Evolutionary conservation across 805 yeast species (phyloP), one percentile per base, ranked within the genome.

Genomic region (Kodamaea nitidulidarum): DNA sequence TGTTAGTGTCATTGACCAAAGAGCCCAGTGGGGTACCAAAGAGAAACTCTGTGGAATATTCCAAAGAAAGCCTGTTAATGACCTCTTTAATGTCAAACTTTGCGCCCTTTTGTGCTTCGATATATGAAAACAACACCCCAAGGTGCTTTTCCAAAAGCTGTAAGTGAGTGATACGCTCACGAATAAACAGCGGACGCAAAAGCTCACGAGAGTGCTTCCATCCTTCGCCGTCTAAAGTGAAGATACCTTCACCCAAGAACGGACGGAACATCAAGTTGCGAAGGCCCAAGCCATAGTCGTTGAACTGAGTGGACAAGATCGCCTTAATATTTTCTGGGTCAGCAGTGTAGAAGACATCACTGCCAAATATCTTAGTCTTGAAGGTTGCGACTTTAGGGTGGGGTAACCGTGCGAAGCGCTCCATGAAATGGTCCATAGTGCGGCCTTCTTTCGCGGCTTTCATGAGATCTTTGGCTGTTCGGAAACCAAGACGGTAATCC

Each of bases 251-350:
- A 2, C 55, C 57, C 30, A 52, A 35, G 3, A 51, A 39, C 16
- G 47, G 47, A n/a, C 34, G 33, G 36, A 50, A 45, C 31, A 42
- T 47, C 15, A 45, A 32, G 39, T 48, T 44, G 15, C 55, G 47
- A 6, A 46, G 26, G 2, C 57, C 57, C 16, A 52, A 41, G 25
- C 34, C 43, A 35, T 49, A 52, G 36, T 50, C 54, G 18, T 48
- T 45, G 42, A 52, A 51, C 36, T 52, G 55, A 3, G 55, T 52
- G 3, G 52, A 48, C 25, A 51, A 43, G 14, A 52, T 16, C 8
- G 54, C 55, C 44, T 52, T 52, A 34, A 52, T 43, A 34, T 51
- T 52, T 26, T 50, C 57, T 1, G 55, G 54, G 35, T 52, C 55
- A 4, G 42, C 43, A 17, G 57, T 52, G 10, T 26, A 31, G 38